A percentile compares a stretch with the other conserved stretches of the same genome.
Evolutionary conservation across 768 basidiomycete genomes (phyloP).

Genomic region (Cystofilobasidium capitatum): DNA sequence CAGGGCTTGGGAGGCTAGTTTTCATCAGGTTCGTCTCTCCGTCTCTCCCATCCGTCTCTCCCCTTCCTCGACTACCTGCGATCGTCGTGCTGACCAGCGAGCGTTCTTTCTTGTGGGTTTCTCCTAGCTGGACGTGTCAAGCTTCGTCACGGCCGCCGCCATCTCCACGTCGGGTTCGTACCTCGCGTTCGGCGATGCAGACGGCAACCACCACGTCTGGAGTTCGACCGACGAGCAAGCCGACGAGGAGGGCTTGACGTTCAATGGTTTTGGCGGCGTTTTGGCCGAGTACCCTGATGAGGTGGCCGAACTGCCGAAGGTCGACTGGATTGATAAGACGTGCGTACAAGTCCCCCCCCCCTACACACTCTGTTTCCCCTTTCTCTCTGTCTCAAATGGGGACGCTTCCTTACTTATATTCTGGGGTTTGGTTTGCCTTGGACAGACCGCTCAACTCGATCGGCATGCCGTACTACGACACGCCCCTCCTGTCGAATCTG

Average conservation of each 20-base stretch:
- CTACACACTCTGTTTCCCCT: neutral
- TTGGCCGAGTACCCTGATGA: constrained; percentile 75
- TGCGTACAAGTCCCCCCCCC: constrained; percentile 40
- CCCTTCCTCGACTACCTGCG: neutral
- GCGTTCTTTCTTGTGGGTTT: neutral
- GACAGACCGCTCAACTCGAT: constrained; percentile 76
- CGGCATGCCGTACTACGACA: constrained; percentile 76
- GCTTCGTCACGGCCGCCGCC: constrained; percentile 68
- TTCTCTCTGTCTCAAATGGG: neutral
- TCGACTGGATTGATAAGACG: constrained; percentile 78
- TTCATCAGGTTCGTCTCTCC: constrained; percentile 57
- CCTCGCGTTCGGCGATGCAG: constrained; percentile 81
- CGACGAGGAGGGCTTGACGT: constrained; percentile 47
- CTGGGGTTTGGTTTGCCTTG: neutral
- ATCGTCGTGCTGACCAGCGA: neutral
- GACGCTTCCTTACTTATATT: neutral
- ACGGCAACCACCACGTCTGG: constrained; percentile 71
- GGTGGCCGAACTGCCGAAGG: constrained; percentile 56
- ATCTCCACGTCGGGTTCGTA: constrained; percentile 82
- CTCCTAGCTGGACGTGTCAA: constrained; percentile 37
- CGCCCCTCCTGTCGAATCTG: constrained; percentile 58
- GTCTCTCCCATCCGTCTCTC: neutral
- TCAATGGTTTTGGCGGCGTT: constrained; percentile 84
- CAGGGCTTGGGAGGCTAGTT: constrained; percentile 53
- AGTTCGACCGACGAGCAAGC: constrained; percentile 53